A percentile compares a stretch with the other conserved stretches of the same genome.
These are phyloP conservation scores for Curvularia sp. DNA, from an alignment of 2,329 filamentous ascomycete species.

Conservation along the genomic window DNA sequence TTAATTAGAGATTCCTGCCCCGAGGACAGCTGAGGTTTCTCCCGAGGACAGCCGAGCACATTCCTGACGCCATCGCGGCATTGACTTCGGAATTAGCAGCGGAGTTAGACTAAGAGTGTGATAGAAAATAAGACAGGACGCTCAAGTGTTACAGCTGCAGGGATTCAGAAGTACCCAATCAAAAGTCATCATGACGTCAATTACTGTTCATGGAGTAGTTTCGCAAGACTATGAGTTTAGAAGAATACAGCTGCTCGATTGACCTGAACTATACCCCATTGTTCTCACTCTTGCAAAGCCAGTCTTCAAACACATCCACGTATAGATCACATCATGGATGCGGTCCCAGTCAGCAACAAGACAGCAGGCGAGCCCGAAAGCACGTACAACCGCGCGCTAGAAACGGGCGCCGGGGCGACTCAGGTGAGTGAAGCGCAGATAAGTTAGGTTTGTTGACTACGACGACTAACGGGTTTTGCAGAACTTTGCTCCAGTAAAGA, in stretches of 20 bases:
- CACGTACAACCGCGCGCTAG: constrained; percentile 64
- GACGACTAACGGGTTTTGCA: constrained; percentile 35
- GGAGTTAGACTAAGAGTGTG: no score
- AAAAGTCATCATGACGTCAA: constrained; percentile 19
- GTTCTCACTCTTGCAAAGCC: not conserved
- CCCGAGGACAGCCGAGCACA: no score
- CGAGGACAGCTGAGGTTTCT: no score
- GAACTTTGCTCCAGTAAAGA: constrained; percentile 72
- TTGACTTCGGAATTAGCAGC: no score
- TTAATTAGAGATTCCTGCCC: no score
- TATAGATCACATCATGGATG: constrained; percentile 36
- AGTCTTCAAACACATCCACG: no score
- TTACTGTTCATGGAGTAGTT: constrained; percentile 1
- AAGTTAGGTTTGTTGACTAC: no score
- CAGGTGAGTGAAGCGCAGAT: constrained; percentile 55
- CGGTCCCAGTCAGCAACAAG: constrained; percentile 50
- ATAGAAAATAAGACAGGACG: no score
- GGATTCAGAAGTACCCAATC: constrained; percentile 7
- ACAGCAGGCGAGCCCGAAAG: constrained; percentile 60
- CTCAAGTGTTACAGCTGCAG: not conserved
- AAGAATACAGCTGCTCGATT: not conserved
- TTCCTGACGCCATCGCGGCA: no score
- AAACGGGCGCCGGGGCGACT: constrained; percentile 65
- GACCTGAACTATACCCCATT: not conserved
- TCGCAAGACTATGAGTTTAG: not conserved